Base-by-base conservation (phyloP, 495 filamentous ascomycete genomes). In the Gamarada debralockiae region DNA sequence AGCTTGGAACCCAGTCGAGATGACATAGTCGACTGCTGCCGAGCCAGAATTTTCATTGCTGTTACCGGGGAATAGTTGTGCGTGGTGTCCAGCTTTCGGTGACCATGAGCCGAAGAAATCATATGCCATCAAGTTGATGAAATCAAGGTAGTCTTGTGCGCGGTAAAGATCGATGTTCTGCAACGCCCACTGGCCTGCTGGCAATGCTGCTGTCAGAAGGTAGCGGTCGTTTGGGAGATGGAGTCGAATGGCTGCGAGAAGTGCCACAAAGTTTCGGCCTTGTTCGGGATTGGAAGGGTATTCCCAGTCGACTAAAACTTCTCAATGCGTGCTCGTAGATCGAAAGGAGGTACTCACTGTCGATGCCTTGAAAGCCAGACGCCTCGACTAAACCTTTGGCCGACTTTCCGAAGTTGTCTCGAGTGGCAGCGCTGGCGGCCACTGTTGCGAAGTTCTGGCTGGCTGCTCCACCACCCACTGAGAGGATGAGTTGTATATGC, bases 61-160 rank as follows among this genome's bases (percentile, higher is more conserved):
- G 43, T 64, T 67, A 24, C 82, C 78, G 12, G 84, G 73, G 61
- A 83, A 89, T 1, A 95, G 79, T 62, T 92, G 88, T 15, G 89
- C 81, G 33, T 95, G 90, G 66, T 95, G 87, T 14, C 87, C 90
- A 31, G 80, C 79, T 48, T 76, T 70, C 37, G 73, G 64, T 2
- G 79, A 75, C 90, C 90, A 93, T 0, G 86, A 77, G 1, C 90
- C 90, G n/a, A 78, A 79, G 66, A 95, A 95, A 66, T 96, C 90
- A 63, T 95, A 96, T 5, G 87, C 78, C 79, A 86, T 92, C 20
- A 96, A 67, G 61, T 95, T 95, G 62, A 96, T 72, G 49, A 84
- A 77, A 67, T 95, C 89, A 36, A 95, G 74, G 47, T 87, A 82
- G 38, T 77, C 66, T 18, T 82, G 73, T 1, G 85, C 82, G 25